These are phyloP conservation scores for Tremellales sp. DNA, from an alignment of 1,284 basidiomycete genomes.

Conservation along the genomic window DNA sequence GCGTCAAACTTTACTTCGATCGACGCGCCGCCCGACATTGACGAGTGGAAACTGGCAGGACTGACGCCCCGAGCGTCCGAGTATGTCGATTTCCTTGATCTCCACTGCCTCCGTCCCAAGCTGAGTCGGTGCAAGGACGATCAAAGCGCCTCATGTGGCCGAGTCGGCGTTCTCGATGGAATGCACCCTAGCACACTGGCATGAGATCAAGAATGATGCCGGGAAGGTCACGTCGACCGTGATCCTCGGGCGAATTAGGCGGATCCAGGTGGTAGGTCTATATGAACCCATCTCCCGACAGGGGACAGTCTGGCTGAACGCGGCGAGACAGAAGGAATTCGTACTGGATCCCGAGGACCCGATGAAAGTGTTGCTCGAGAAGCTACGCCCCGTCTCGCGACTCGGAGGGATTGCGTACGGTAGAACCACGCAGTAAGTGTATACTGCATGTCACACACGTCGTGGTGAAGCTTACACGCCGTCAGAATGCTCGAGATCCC, in stretches of 20 bases:
- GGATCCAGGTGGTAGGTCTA: slow-evolving; percentile 55
- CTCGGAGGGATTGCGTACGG: slow-evolving; percentile 59
- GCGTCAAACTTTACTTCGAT: slow-evolving; percentile 66
- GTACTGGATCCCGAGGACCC: slow-evolving; percentile 55
- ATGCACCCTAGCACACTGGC: slow-evolving; percentile 61
- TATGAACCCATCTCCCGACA: neutral
- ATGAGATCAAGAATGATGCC: slow-evolving; percentile 54
- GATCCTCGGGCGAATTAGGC: slow-evolving; percentile 62
- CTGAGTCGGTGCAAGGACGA: slow-evolving; percentile 29
- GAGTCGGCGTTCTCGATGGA: slow-evolving; percentile 71
- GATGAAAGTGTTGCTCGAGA: slow-evolving; percentile 44
- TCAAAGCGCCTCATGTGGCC: slow-evolving; percentile 63
- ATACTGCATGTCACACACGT: neutral
- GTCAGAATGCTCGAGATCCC: slow-evolving; percentile 50
- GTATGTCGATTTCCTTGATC: slow-evolving; percentile 50
- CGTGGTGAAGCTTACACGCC: neutral
- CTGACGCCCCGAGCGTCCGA: slow-evolving; percentile 58
- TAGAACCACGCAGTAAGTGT: slow-evolving; percentile 55
- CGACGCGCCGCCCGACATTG: slow-evolving; percentile 61
- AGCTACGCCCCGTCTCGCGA: slow-evolving; percentile 60
- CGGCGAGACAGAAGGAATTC: slow-evolving; percentile 49
- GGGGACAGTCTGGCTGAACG: neutral
- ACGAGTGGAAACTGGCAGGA: slow-evolving; percentile 71
- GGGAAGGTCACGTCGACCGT: slow-evolving; percentile 56
- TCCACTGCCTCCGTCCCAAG: neutral